Evolutionary conservation across 1,284 basidiomycete species (phyloP).

Genomic region (Amylostereum chailletii): DNA sequence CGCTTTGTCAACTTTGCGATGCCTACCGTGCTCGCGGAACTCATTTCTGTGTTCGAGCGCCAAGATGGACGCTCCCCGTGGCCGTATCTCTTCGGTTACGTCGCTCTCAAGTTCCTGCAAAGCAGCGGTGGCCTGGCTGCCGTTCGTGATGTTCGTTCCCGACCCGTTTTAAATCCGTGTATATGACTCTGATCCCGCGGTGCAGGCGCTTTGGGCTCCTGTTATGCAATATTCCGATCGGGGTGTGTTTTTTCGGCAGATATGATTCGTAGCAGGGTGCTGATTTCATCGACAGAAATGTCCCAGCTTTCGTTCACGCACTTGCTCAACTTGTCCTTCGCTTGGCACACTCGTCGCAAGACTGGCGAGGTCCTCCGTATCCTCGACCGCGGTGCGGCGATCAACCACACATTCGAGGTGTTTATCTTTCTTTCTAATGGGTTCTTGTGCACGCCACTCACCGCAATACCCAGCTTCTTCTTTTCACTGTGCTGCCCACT

Average conservation of each 20-base stretch:
- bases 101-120: slow-evolving; percentile 56
- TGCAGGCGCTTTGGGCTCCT: slow-evolving; percentile 66
- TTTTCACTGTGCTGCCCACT: slow-evolving; percentile 77
- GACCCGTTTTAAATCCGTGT: neutral
- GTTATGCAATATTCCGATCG: slow-evolving; percentile 83
- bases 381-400: slow-evolving; percentile 52
- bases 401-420: slow-evolving; percentile 37
- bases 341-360: slow-evolving; percentile 74
- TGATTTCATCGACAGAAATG: slow-evolving; percentile 45
- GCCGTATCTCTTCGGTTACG: slow-evolving; percentile 56
- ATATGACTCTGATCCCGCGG: slow-evolving; percentile 4
- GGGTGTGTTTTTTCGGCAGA: slow-evolving; percentile 24
- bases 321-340: slow-evolving; percentile 72
- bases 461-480: slow-evolving; percentile 36
- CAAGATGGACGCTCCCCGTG: slow-evolving; percentile 41
- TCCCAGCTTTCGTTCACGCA: slow-evolving; percentile 74
- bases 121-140: slow-evolving; percentile 65
- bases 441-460: neutral
- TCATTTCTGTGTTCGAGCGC: slow-evolving; percentile 55
- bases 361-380: slow-evolving; percentile 62
- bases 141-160: slow-evolving; percentile 48
- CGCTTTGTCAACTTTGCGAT: slow-evolving; percentile 69
- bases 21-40: slow-evolving; percentile 64
- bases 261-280: neutral
- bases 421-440: neutral